phyloP scores from a whole-genome alignment of 78 protist species.

The Ministeria vibrans region DNA sequence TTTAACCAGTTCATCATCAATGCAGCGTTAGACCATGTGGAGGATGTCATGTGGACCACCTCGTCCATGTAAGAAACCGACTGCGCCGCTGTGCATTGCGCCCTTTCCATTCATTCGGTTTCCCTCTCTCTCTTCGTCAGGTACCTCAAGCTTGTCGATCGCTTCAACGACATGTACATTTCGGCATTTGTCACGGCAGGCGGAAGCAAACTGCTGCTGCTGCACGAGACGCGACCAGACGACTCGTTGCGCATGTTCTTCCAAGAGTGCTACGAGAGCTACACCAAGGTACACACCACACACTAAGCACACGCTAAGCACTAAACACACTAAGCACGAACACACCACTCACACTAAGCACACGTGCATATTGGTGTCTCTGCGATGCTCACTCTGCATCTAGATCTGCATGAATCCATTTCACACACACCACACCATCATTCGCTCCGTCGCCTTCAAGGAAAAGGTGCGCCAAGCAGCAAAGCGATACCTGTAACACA shows the following conservation, averaged over 20 bases:
- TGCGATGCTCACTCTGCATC: no score
- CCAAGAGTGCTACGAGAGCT: conserved; percentile 43
- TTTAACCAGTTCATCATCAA: conserved; percentile 47
- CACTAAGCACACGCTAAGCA: no score
- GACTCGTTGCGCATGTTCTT: conserved; percentile 41
- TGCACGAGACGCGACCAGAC: conserved; percentile 33
- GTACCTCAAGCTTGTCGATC: conserved; percentile 37
- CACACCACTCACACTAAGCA: no score
- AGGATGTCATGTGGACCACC: conserved; percentile 55
- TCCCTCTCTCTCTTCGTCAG: no score
- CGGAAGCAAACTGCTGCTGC: conserved; percentile 21
- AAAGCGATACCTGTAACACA: no score
- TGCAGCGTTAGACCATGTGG: conserved; percentile 56
- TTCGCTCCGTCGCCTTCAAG: no score
- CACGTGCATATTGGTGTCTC: no score
- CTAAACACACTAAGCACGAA: no score
- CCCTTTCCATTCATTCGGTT: background rate
- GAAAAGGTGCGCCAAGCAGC: no score
- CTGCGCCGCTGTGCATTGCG: background rate
- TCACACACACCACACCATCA: no score
- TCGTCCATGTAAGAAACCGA: conserved; percentile 6
- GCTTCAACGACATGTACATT: conserved; percentile 45
- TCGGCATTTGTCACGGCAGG: conserved; percentile 56
- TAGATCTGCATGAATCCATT: no score
- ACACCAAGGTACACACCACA: conserved; percentile 62